A percentile compares a stretch with the other conserved stretches of the same genome.
Conservation (phyloP, 164 flowering plant genomes). For the Nymphaea colorata region DNA sequence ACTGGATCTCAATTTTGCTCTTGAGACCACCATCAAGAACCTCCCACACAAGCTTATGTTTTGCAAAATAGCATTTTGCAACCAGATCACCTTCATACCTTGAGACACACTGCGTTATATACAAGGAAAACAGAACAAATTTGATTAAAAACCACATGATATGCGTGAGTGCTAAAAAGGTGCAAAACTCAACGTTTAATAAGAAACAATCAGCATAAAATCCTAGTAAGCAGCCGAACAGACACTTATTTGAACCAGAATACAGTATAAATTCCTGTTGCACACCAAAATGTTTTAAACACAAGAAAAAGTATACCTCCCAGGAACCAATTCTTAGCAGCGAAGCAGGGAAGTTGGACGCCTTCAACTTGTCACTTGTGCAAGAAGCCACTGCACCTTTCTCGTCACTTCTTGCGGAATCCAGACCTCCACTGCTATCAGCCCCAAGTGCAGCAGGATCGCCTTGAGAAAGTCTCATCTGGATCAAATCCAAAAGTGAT, state of each 20-base stretch:
- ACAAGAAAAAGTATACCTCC: slow-evolving; percentile 37
- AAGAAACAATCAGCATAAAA: not conserved
- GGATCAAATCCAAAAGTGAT: slow-evolving; percentile 66
- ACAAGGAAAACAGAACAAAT: not conserved
- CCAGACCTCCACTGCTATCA: slow-evolving; percentile 1
- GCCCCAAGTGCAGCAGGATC: slow-evolving; percentile 14
- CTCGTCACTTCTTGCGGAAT: slow-evolving; percentile 25
- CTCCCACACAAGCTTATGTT: slow-evolving; percentile 93
- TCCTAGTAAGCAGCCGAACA: not conserved
- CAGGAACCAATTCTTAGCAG: slow-evolving; percentile 57
- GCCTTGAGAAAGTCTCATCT: slow-evolving; percentile 67
- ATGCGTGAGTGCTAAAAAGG: not conserved
- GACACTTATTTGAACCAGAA: too few relatives aligned
- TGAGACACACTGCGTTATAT: slow-evolving; percentile 44
- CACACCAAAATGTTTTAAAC: not conserved
- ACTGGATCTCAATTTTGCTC: slow-evolving; percentile 80
- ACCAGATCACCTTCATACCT: slow-evolving; percentile 84
- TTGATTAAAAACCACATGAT: not conserved
- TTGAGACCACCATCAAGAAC: slow-evolving; percentile 81
- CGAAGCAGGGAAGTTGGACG: slow-evolving; percentile 74
- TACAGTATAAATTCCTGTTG: not conserved
- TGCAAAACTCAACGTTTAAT: not conserved
- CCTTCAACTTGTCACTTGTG: slow-evolving; percentile 57
- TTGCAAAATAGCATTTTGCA: slow-evolving; percentile 81
- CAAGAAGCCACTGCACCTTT: slow-evolving; percentile 18